Evolutionary conservation across 1,284 basidiomycete species (phyloP).

Genomic region (Heterobasidion occidentale): DNA sequence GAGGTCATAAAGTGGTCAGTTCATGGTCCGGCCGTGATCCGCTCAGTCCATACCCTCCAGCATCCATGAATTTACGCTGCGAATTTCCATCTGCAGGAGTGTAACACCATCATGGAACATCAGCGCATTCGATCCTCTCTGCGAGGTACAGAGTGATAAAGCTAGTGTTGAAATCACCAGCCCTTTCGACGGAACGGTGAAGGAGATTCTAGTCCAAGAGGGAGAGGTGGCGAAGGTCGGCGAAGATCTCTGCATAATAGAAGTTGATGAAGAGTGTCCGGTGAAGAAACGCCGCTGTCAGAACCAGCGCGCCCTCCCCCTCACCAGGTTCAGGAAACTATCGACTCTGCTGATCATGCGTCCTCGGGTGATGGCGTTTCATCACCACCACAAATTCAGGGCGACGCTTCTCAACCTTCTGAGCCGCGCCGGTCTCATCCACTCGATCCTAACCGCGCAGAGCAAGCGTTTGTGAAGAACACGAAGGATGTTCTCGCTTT

Average conservation of each 20-base stretch:
- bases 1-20: slow-evolving; percentile 85
- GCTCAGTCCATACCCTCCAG: background rate
- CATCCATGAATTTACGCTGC: too few relatives aligned
- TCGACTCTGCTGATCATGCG: slow-evolving; percentile 5
- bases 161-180: slow-evolving; percentile 91
- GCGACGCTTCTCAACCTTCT: background rate
- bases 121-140: slow-evolving; percentile 79
- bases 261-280: slow-evolving; percentile 48
- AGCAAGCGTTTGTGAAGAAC: slow-evolving; percentile 13
- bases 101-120: slow-evolving; percentile 55
- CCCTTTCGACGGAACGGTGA: slow-evolving; percentile 77
- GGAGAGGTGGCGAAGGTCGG: slow-evolving; percentile 89
- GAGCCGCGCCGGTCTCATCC: slow-evolving; percentile 41
- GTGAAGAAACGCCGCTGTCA: slow-evolving; percentile 1
- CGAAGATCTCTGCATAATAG: slow-evolving; percentile 74
- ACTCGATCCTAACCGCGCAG: slow-evolving; percentile 50
- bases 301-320: slow-evolving; percentile 10
- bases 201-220: slow-evolving; percentile 67
- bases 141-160: slow-evolving; percentile 94
- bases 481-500: slow-evolving; percentile 49
- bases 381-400: background rate
- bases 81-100: slow-evolving; percentile 30
- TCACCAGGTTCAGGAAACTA: slow-evolving; percentile 14
- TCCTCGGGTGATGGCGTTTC: slow-evolving; percentile 7
- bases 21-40: slow-evolving; percentile 16